Conservation (phyloP, 202 grass and related monocot genomes). For the Elaeis oleifera region DNA sequence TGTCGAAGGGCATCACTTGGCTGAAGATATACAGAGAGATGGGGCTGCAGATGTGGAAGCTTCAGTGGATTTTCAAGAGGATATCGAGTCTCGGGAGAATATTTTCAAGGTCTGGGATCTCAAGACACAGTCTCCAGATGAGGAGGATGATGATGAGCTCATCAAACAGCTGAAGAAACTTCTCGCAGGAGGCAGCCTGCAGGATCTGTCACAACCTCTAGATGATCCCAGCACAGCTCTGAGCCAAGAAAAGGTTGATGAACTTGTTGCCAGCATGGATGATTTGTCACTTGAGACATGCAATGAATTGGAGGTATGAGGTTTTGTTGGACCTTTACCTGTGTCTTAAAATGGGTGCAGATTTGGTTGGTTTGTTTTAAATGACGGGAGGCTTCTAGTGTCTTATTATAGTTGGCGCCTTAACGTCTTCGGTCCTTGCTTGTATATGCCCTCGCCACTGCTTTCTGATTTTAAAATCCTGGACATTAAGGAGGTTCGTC, state of each 20-base stretch:
- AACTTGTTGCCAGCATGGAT: background rate
- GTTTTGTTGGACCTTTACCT: no score
- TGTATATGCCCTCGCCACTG: no score
- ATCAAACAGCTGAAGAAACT: conserved; percentile 20
- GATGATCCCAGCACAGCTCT: background rate
- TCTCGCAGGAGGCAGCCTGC: background rate
- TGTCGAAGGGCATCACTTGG: background rate
- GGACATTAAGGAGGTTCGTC: no score
- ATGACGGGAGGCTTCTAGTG: no score
- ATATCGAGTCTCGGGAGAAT: conserved; percentile 9
- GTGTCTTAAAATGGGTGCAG: no score
- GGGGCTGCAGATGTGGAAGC: background rate
- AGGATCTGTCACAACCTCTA: background rate
- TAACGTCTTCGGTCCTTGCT: no score
- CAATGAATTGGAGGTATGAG: background rate
- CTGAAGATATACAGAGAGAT: background rate
- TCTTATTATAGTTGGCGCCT: no score
- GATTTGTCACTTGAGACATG: conserved; percentile 10
- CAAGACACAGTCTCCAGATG: background rate
- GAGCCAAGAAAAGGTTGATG: conserved; percentile 15
- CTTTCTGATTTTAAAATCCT: no score
- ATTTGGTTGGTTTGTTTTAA: no score
- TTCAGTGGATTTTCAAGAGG: background rate
- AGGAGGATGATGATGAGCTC: conserved; percentile 16
- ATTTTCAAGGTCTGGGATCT: conserved; percentile 27